Conservation (phyloP, 1,284 basidiomycete species). For the Coriolopsis trogii region DNA sequence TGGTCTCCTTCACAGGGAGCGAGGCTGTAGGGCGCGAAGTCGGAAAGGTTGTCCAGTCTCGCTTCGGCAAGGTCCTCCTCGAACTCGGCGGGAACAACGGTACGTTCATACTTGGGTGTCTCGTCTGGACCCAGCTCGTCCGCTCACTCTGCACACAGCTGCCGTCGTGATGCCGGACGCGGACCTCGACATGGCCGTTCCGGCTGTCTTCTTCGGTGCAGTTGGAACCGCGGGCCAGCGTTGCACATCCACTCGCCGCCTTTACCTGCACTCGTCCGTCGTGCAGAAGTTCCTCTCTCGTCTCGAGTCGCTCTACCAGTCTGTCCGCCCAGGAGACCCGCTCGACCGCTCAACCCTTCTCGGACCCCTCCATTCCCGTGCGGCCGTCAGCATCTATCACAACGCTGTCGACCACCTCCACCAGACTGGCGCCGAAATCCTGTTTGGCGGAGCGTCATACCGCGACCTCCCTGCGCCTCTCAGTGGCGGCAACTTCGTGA, state of each 20-base stretch:
- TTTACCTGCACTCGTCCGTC: constrained; percentile 86
- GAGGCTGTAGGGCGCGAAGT: constrained; percentile 87
- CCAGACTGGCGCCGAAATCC: constrained; percentile 72
- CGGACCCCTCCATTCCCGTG: constrained; percentile 82
- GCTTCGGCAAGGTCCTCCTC: constrained; percentile 85
- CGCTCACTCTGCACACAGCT: constrained; percentile 48
- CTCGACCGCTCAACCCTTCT: constrained; percentile 74
- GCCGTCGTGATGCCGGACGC: constrained; percentile 93
- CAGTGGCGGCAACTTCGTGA: constrained; percentile 81
- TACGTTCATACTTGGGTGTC: constrained; percentile 37
- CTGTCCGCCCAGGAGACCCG: constrained; percentile 81
- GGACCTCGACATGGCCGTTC: constrained; percentile 86
- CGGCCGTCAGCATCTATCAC: constrained; percentile 70
- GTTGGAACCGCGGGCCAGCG: constrained; percentile 95
- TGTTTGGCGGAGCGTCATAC: constrained; percentile 69
- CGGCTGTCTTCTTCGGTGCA: constrained; percentile 90
- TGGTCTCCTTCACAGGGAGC: constrained; percentile 95
- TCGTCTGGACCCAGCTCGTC: too few relatives aligned
- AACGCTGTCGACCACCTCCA: constrained; percentile 67
- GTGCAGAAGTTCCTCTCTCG: constrained; percentile 76
- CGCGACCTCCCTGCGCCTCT: constrained; percentile 46
- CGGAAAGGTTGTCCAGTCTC: constrained; percentile 76
- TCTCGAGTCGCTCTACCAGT: constrained; percentile 73
- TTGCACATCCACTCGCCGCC: constrained; percentile 90
- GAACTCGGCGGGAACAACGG: constrained; percentile 97